phyloP scores from a whole-genome alignment of 2,329 filamentous ascomycete genomes.

The Cercospora janseana region DNA sequence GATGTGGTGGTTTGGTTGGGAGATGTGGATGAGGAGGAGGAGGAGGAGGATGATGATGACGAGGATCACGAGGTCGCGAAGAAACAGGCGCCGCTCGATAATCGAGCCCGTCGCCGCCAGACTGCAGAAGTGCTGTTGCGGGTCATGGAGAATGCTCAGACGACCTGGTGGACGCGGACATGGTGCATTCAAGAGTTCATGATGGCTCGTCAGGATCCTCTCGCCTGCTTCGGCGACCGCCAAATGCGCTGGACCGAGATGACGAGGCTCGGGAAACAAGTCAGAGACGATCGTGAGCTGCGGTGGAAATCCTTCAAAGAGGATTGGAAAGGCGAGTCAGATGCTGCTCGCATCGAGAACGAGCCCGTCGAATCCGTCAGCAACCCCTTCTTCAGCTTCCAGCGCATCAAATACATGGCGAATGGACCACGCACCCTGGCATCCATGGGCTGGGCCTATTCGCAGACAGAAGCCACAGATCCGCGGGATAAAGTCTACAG shows the following conservation, averaged over 20 bases:
- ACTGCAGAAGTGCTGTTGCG: background rate
- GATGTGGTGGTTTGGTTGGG: conserved; percentile 10
- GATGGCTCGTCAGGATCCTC: background rate
- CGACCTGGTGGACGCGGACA: conserved; percentile 1
- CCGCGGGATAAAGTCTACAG: conserved; percentile 8
- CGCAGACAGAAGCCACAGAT: conserved; percentile 2
- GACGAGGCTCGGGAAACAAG: background rate
- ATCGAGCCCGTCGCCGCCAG: background rate
- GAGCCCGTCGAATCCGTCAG: background rate
- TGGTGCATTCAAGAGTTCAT: conserved; percentile 6
- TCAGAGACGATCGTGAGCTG: conserved; percentile 2
- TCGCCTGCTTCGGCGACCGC: background rate
- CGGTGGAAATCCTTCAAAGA: background rate
- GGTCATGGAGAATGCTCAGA: conserved; percentile 1
- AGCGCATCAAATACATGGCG: conserved; percentile 1
- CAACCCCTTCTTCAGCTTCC: background rate
- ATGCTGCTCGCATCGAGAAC: background rate
- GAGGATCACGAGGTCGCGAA: too few species aligned
- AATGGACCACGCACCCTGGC: background rate
- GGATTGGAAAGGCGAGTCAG: background rate
- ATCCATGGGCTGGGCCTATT: conserved; percentile 1
- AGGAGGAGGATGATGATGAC: too few species aligned
- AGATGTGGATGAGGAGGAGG: conserved; percentile 4
- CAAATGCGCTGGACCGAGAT: background rate
- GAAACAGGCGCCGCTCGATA: too few species aligned